phyloP scores from a whole-genome alignment of 441 rosid species.

The Brassica balearica region DNA sequence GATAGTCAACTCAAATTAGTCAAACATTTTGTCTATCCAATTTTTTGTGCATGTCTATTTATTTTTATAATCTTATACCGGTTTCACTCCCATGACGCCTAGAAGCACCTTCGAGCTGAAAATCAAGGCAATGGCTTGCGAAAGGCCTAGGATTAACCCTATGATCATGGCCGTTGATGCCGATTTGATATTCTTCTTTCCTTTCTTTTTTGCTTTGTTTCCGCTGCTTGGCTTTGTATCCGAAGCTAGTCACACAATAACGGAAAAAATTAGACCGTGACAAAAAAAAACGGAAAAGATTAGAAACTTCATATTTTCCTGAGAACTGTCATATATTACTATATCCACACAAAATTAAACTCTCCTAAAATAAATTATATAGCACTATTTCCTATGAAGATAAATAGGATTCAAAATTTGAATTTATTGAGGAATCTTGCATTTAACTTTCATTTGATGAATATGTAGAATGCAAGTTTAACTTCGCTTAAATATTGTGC shows the following conservation, averaged over 20 bases:
- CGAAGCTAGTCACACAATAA: slow-evolving; percentile 40
- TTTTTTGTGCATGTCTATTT: slow-evolving; percentile 9
- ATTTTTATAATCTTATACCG: slow-evolving; percentile 48
- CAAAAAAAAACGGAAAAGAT: no score
- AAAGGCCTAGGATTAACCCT: slow-evolving; percentile 61
- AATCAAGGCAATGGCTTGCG: slow-evolving; percentile 61
- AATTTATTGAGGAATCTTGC: background rate
- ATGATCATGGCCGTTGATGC: slow-evolving; percentile 73
- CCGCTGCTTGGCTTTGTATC: slow-evolving; percentile 38
- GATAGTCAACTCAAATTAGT: slow-evolving; percentile 13
- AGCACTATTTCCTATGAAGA: background rate
- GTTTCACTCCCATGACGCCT: slow-evolving; percentile 68
- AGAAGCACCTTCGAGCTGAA: slow-evolving; percentile 60
- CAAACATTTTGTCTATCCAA: background rate
- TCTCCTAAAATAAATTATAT: background rate
- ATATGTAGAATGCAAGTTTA: no score
- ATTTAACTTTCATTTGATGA: background rate
- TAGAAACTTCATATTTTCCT: background rate
- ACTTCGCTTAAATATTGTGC: no score
- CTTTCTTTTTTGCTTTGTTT: slow-evolving; percentile 32
- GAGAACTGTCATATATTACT: background rate
- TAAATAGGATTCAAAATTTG: background rate
- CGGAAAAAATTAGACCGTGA: background rate
- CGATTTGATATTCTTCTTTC: slow-evolving; percentile 58
- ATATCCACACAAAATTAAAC: background rate